phyloP scores from a whole-genome alignment of 371 early-diverging fungal species.

The Quaeritorhiza haematococci region DNA sequence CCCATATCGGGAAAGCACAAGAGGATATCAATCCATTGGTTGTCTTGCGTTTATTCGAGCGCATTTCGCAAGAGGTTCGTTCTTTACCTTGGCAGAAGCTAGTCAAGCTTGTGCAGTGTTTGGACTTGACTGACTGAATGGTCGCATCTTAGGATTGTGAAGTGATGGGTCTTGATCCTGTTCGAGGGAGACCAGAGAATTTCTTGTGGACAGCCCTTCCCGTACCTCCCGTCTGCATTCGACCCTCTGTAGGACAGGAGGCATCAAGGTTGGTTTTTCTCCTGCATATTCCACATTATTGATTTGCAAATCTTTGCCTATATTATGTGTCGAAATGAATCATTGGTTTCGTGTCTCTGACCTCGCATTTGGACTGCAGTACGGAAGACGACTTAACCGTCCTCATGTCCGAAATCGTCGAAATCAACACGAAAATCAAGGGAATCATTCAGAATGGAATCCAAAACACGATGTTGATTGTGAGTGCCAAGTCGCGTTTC shows the following conservation, averaged over 20 bases:
- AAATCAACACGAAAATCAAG: constrained; percentile 85
- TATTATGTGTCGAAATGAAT: too few species aligned
- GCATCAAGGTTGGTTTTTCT: constrained; percentile 49
- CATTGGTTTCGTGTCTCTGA: constrained; percentile 1
- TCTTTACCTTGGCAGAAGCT: too few species aligned
- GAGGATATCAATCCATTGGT: constrained; percentile 94
- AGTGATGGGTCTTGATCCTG: constrained; percentile 85
- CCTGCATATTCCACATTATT: background rate
- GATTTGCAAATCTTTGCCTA: too few species aligned
- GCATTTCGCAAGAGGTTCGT: constrained; percentile 67
- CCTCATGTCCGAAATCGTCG: constrained; percentile 94
- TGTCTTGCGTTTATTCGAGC: constrained; percentile 81
- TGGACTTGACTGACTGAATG: too few species aligned
- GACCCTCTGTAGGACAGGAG: constrained; percentile 96
- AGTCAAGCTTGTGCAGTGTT: too few species aligned
- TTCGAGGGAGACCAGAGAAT: constrained; percentile 82
- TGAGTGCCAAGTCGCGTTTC: background rate
- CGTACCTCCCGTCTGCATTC: constrained; percentile 96
- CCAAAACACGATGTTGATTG: constrained; percentile 25
- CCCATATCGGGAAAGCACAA: constrained; percentile 76
- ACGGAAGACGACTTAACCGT: constrained; percentile 99
- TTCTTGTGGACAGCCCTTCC: constrained; percentile 91
- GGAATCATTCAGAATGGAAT: constrained; percentile 78
- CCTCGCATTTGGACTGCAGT: constrained; percentile 42
- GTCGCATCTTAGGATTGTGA: constrained; percentile 74